These are phyloP conservation scores for Starmerella lactis-condensi DNA, from an alignment of 805 yeast species.

Conservation along the genomic window DNA sequence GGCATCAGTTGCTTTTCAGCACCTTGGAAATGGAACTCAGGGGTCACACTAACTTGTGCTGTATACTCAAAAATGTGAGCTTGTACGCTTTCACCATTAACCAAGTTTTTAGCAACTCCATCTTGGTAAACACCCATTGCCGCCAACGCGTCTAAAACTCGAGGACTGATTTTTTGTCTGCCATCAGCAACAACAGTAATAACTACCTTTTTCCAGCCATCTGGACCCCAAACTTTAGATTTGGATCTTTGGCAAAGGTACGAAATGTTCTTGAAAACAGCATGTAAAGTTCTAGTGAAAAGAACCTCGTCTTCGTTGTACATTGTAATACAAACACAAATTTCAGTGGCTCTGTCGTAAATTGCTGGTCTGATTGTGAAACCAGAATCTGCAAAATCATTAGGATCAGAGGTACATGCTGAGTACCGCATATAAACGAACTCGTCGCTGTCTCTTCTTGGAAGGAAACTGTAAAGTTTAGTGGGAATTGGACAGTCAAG, in stretches of 20 bases:
- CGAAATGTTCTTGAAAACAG: conserved; percentile 81
- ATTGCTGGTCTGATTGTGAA: conserved; percentile 64
- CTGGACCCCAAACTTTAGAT: conserved; percentile 85
- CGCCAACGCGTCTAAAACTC: conserved; percentile 71
- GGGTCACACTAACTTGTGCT: conserved; percentile 82
- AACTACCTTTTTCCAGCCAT: conserved; percentile 92
- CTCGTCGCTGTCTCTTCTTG: conserved; percentile 78
- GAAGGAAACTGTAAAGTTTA: conserved; percentile 64
- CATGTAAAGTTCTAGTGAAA: conserved; percentile 83
- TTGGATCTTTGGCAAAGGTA: conserved; percentile 65
- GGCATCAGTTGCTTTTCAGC: conserved; percentile 71
- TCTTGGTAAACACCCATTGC: conserved; percentile 96
- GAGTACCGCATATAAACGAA: conserved; percentile 92
- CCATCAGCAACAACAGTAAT: conserved; percentile 89
- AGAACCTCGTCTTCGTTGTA: conserved; percentile 86
- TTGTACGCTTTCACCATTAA: conserved; percentile 75
- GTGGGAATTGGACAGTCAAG: conserved; percentile 90
- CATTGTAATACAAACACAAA: conserved; percentile 88
- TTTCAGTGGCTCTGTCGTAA: conserved; percentile 73
- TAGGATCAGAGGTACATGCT: conserved; percentile 89
- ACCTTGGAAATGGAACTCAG: conserved; percentile 75
- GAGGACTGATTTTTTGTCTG: conserved; percentile 66
- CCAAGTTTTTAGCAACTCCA: conserved; percentile 87
- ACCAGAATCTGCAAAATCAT: conserved; percentile 60
- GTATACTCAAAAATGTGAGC: conserved; percentile 94